Percentiles rank a stretch among this genome's conserved stretches.
phyloP scores from a whole-genome alignment of 371 early-diverging fungal species.

The Apophysomyces sp. region DNA sequence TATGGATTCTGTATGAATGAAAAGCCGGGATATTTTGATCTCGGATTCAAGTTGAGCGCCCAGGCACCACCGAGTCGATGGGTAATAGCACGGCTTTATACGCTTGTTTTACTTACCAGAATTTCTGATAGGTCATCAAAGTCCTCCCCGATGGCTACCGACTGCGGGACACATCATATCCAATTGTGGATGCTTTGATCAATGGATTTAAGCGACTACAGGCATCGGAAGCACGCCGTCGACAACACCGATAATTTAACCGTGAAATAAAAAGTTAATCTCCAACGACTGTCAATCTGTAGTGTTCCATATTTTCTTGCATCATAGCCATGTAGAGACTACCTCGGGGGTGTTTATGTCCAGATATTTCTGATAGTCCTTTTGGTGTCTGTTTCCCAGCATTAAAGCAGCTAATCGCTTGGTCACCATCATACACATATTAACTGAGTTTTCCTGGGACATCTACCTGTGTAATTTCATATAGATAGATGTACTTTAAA shows the following conservation, averaged over 20 bases:
- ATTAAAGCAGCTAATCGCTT: too few relatives aligned
- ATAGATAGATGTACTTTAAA: conserved; percentile 4
- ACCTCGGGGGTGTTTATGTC: too few relatives aligned
- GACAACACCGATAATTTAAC: conserved; percentile 6
- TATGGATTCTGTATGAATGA: conserved; percentile 58
- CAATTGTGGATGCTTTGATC: conserved; percentile 58
- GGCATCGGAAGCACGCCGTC: conserved; percentile 16
- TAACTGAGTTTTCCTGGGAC: too few relatives aligned
- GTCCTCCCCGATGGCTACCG: conserved; percentile 65
- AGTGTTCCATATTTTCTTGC: too few relatives aligned
- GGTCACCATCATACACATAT: too few relatives aligned
- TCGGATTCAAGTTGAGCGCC: conserved; percentile 47
- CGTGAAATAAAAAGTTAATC: too few relatives aligned
- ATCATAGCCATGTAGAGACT: too few relatives aligned
- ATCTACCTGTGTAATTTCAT: too few relatives aligned
- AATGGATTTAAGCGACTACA: conserved; percentile 65
- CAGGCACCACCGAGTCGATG: conserved; percentile 37
- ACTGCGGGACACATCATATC: conserved; percentile 55
- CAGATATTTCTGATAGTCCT: too few relatives aligned
- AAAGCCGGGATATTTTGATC: conserved; percentile 52
- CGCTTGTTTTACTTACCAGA: not conserved
- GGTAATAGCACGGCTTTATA: conserved; percentile 18
- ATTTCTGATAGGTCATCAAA: conserved; percentile 45
- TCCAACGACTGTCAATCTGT: too few relatives aligned
- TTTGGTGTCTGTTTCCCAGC: too few relatives aligned